These are phyloP conservation scores for Vanrija humicola DNA, from an alignment of 1,284 basidiomycete genomes.

Conservation along the genomic window DNA sequence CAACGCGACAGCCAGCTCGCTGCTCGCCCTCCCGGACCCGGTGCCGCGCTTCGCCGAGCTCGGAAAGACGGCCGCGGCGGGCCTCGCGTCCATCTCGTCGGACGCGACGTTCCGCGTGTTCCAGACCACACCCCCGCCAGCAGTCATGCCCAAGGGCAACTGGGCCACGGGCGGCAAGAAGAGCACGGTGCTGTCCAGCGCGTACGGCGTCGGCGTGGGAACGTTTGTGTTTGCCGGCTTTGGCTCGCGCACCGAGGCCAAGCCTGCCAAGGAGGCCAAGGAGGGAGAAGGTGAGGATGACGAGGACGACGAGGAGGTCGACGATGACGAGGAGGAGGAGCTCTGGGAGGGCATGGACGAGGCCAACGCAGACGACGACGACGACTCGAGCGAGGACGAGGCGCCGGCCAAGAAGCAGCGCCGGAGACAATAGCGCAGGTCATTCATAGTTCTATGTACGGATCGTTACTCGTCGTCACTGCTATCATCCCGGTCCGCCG, in stretches of 20 bases:
- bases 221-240: conserved; percentile 56
- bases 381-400: conserved; percentile 48
- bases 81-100: conserved; percentile 37
- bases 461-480: too few relatives aligned
- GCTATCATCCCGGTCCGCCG: too few relatives aligned
- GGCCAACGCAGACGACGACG: conserved; percentile 27
- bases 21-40: conserved; percentile 30
- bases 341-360: conserved; percentile 29
- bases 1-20: conserved; percentile 36
- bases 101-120: conserved; percentile 62
- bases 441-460: too few relatives aligned
- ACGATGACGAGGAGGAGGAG: conserved; percentile 31
- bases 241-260: conserved; percentile 43
- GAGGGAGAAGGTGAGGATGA: conserved; percentile 19
- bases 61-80: conserved; percentile 6
- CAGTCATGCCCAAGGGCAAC: conserved; percentile 52
- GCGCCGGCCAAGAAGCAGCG: conserved; percentile 46
- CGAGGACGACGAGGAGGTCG: conserved; percentile 26
- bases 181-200: conserved; percentile 63
- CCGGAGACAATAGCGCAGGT: too few relatives aligned
- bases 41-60: background rate
- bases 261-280: conserved; percentile 47
- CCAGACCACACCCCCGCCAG: conserved; percentile 59
- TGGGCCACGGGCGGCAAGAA: conserved; percentile 58
- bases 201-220: conserved; percentile 60